Evolutionary conservation across 2,329 filamentous ascomycete genomes (phyloP).

Genomic region (Aspergillus sp.): DNA sequence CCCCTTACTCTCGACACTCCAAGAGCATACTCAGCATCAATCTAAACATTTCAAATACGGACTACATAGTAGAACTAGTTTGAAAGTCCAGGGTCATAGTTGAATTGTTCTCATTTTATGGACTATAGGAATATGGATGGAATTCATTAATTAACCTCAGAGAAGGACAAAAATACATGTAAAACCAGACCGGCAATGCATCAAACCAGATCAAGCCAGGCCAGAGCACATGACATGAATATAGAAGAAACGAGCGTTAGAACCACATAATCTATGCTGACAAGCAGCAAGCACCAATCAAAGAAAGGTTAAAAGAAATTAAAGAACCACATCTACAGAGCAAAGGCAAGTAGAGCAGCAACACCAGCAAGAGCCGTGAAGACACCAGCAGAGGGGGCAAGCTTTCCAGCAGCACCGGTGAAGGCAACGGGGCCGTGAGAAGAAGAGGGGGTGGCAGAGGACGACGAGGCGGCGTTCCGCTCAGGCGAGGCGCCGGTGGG

Average conservation of each 20-base stretch:
- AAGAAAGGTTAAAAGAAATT: background rate
- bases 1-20: no score
- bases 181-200: no score
- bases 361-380: slow-evolving; percentile 25
- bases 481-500: slow-evolving; percentile 50
- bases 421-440: slow-evolving; percentile 31
- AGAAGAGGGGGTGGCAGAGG: slow-evolving; percentile 38
- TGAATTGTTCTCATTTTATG: no score
- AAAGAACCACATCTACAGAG: slow-evolving; percentile 20
- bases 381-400: slow-evolving; percentile 21
- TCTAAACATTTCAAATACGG: no score
- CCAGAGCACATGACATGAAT: no score
- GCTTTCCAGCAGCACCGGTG: slow-evolving; percentile 22
- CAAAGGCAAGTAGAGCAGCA: slow-evolving; percentile 28
- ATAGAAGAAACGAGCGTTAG: background rate
- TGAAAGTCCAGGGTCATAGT: no score
- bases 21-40: no score
- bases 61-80: no score
- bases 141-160: no score
- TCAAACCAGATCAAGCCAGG: no score
- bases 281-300: background rate
- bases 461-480: slow-evolving; percentile 21
- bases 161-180: no score
- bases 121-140: no score
- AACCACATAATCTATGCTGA: background rate